Evolutionary conservation across 306 rosid genomes (phyloP).

Genomic region (Astragalus glycyphyllos): DNA sequence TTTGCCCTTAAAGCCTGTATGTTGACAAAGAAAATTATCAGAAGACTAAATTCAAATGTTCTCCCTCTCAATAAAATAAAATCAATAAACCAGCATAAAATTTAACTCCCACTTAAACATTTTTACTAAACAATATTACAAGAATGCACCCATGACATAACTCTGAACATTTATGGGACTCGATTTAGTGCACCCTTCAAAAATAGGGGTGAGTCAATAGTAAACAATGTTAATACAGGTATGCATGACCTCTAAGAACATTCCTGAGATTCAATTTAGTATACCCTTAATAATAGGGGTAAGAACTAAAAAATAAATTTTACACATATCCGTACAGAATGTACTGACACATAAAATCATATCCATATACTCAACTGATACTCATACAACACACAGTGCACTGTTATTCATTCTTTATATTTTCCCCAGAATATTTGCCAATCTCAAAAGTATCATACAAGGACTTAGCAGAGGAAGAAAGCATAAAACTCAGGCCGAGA

Average conservation of each 20-base stretch:
- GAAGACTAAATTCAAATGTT: slow-evolving; percentile 17
- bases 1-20: slow-evolving; percentile 80
- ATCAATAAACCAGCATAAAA: slow-evolving; percentile 15
- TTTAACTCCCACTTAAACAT: slow-evolving; percentile 15
- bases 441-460: background rate
- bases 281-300: background rate
- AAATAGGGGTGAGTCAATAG: background rate
- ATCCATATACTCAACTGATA: background rate
- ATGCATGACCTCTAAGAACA: background rate
- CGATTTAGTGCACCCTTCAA: background rate
- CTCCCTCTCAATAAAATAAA: slow-evolving; percentile 21
- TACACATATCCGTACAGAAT: background rate
- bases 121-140: background rate
- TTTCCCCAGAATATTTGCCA: background rate
- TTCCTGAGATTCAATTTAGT: background rate
- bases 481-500: background rate
- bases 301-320: background rate
- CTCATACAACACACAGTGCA: background rate
- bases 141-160: background rate
- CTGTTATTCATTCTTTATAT: background rate
- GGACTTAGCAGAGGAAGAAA: background rate
- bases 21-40: slow-evolving; percentile 32
- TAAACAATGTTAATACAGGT: background rate
- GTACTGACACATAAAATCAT: background rate
- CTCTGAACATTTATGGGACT: background rate